Percentiles rank a stretch among this genome's conserved stretches.
phyloP scores from a whole-genome alignment of 106 monocot genomes.

The Platanthera guangdongensis region DNA sequence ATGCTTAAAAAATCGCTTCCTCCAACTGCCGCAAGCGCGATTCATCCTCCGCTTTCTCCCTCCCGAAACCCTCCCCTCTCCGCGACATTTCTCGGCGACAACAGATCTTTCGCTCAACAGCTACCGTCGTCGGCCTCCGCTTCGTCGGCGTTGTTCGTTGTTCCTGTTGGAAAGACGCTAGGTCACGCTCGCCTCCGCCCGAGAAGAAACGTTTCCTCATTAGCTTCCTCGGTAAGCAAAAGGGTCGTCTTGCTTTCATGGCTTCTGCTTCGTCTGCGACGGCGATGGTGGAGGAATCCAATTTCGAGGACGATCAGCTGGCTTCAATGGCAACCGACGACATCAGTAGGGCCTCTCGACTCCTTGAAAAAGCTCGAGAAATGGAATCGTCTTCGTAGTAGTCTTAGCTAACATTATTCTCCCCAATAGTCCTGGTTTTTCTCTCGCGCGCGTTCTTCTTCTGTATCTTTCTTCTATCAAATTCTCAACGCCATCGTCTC shows the following conservation, averaged over 20 bases:
- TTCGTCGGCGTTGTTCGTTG: no score
- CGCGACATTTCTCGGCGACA: no score
- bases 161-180: no score
- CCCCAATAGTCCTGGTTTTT: background rate
- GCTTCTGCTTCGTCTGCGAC: constrained; percentile 1
- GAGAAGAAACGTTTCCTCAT: no score
- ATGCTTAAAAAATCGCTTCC: no score
- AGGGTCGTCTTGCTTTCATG: background rate
- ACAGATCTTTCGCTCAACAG: no score
- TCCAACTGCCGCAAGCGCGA: no score
- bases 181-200: no score
- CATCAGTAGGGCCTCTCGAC: constrained; percentile 57
- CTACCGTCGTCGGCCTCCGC: no score
- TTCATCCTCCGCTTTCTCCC: no score
- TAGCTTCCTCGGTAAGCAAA: no score
- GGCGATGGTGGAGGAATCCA: constrained; percentile 30
- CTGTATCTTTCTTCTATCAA: background rate
- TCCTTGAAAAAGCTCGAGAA: constrained; percentile 35
- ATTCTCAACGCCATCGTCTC: background rate
- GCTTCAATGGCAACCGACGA: constrained; percentile 76
- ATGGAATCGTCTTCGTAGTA: background rate
- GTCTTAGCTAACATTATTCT: background rate
- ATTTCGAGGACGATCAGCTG: constrained; percentile 71
- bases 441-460: background rate
- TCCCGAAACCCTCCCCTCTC: no score